Conservation (phyloP, 768 basidiomycete genomes). For the Mycena galopus region DNA sequence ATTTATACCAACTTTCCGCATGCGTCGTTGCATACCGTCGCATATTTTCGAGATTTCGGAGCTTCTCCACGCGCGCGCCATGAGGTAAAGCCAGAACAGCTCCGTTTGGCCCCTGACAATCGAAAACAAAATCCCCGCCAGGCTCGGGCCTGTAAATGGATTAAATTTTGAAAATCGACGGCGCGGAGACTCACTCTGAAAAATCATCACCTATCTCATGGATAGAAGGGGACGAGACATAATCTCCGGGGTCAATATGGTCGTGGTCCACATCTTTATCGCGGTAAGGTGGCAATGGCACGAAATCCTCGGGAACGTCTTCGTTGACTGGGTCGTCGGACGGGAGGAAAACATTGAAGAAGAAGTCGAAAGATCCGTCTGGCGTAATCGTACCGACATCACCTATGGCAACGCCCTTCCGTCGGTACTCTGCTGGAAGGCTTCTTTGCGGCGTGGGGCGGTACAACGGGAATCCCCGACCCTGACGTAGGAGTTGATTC, state of each 20-base stretch:
- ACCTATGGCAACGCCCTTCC: constrained; percentile 41
- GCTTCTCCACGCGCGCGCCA: constrained; percentile 17
- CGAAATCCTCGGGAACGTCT: constrained; percentile 44
- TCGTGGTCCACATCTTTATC: not conserved
- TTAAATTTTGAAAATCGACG: too few species aligned
- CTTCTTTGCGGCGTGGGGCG: constrained; percentile 41
- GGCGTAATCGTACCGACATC: too few species aligned
- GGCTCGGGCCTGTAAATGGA: not conserved
- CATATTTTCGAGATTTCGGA: constrained; percentile 13
- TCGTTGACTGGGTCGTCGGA: constrained; percentile 40
- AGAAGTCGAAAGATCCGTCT: too few species aligned
- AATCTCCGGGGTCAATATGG: constrained; percentile 12
- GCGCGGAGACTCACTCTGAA: not conserved
- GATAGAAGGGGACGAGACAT: not conserved
- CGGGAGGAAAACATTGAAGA: too few species aligned
- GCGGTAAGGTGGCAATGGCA: not conserved
- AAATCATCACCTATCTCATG: not conserved
- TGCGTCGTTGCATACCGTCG: constrained; percentile 25
- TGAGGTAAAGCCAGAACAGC: too few species aligned
- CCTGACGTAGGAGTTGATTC: not conserved
- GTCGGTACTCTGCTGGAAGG: constrained; percentile 37
- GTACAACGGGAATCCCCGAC: constrained; percentile 48
- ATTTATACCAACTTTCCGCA: constrained; percentile 24
- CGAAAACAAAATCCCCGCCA: not conserved
- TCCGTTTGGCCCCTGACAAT: constrained; percentile 13